These are phyloP conservation scores for Solidago caesia DNA, from an alignment of 129 eudicot species.

Conservation along the genomic window DNA sequence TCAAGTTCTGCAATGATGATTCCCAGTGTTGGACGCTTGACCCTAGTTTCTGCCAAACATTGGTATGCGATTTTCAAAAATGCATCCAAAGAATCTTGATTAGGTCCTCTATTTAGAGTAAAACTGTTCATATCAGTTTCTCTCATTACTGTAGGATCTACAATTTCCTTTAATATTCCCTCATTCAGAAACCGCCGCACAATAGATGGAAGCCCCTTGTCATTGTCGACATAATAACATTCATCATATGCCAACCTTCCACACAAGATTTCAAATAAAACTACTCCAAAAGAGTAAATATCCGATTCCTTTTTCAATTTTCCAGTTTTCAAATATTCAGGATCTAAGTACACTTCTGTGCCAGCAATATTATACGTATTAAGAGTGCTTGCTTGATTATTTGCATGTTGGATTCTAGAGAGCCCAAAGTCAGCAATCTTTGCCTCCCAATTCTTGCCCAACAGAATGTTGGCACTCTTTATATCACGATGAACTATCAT, in stretches of 20 bases:
- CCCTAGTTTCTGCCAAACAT: slow-evolving; percentile 4
- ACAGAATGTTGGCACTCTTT: slow-evolving; percentile 13
- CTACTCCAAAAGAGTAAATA: slow-evolving; percentile 15
- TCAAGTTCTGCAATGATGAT: not conserved
- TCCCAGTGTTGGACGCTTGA: not conserved
- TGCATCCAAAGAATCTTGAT: slow-evolving; percentile 1
- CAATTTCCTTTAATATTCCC: not conserved
- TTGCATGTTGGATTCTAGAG: not conserved
- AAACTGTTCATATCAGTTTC: not conserved
- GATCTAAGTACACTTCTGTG: slow-evolving; percentile 7
- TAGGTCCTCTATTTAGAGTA: slow-evolving; percentile 3
- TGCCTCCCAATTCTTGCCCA: not conserved
- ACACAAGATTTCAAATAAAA: slow-evolving; percentile 5
- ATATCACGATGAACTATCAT: slow-evolving; percentile 17
- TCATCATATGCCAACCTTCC: slow-evolving; percentile 1
- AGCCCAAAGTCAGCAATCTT: slow-evolving; percentile 23
- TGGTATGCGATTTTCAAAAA: not conserved
- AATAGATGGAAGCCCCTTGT: not conserved
- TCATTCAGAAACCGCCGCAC: not conserved
- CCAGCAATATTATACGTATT: not conserved
- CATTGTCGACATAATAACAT: not conserved
- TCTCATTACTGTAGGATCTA: not conserved
- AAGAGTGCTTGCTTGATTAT: not conserved
- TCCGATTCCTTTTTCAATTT: slow-evolving; percentile 11
- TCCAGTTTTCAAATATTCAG: not conserved